These are phyloP conservation scores for Aspergillus pseudoviridinutans DNA, from an alignment of 2,329 filamentous ascomycete genomes.

Conservation along the genomic window DNA sequence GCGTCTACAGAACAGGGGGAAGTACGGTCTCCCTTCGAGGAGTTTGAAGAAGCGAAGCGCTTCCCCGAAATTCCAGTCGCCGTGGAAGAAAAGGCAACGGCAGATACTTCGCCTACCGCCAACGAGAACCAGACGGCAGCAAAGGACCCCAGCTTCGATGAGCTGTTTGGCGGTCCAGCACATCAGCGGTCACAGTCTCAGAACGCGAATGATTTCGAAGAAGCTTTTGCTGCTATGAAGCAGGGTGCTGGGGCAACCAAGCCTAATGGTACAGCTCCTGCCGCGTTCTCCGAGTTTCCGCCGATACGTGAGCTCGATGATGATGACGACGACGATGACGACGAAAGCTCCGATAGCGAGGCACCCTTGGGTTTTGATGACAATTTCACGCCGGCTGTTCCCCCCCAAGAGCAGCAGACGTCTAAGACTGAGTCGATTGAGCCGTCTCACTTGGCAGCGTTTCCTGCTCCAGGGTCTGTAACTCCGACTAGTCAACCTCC, in stretches of 20 bases:
- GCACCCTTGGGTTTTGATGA: constrained; percentile 73
- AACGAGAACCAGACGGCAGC: constrained; percentile 21
- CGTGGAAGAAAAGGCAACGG: constrained; percentile 17
- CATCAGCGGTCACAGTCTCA: constrained; percentile 44
- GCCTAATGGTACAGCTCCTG: constrained; percentile 24
- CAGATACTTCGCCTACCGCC: constrained; percentile 46
- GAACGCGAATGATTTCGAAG: constrained; percentile 45
- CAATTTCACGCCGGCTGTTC: constrained; percentile 70
- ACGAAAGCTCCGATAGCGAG: constrained; percentile 71
- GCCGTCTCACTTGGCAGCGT: constrained; percentile 34
- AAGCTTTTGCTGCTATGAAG: constrained; percentile 44
- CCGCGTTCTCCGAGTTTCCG: constrained; percentile 68
- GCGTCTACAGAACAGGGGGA: constrained; percentile 15
- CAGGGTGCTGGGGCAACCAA: constrained; percentile 47
- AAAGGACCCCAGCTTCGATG: constrained; percentile 43
- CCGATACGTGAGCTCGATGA: constrained; percentile 83
- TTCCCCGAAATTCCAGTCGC: constrained; percentile 19
- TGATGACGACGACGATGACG: constrained; percentile 83
- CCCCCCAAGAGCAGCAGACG: constrained; percentile 28
- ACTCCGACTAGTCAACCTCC: constrained; percentile 40
- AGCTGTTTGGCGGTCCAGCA: constrained; percentile 42
- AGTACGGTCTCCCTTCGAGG: constrained; percentile 33
- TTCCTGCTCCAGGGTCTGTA: constrained; percentile 39
- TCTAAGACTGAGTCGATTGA: constrained; percentile 31
- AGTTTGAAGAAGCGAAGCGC: constrained; percentile 19